Base-by-base conservation (phyloP, 2,329 filamentous ascomycete genomes). In the Bipolaris cookei region DNA sequence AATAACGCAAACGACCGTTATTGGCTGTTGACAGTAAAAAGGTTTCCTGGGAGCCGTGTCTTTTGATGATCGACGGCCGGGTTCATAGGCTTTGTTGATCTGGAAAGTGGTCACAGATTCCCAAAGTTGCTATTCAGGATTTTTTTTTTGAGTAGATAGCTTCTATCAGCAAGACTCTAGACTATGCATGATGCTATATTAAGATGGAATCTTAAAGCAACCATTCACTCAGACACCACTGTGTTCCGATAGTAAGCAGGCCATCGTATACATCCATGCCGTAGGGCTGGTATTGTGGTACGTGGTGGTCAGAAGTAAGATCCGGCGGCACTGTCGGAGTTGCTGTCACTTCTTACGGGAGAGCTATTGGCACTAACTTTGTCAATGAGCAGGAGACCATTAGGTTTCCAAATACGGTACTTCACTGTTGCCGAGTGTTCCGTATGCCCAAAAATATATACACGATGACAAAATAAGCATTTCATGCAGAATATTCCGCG, bases 1-100 rank as follows among this genome's bases (percentile, higher is more conserved):
- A 55, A 63, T 67, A 67, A 67, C 54, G 62, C 21, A 18, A 62
- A 61, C 23, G 28, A n/a, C 16, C 7, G 2, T 38, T 4, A 65
- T 65, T 66, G 60, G 64, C 21, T 54, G 10, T 25, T 3, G 28
- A 3, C 3, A 30, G 4, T 3, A 11, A 32, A 32, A 34, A 10
- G 16, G 14, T 38, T 13, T n/a, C 35, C 23, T n/a, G 39, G 28
- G 23, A 55, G 28, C 16, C 21, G 46, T 32, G 37, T 38, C 25
- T 51, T 21, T 38, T 30, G 41, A 50, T 28, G 46, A 39, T 38
- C 46, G 41, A 48, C 41, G 23, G 14, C 54, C 23, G 14, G 18
- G 23, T 48, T 35, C 54, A 51, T 57, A 51, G 50, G 50, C 43
- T 42, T 35, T 7, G 49, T 47, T 59, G 38, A 43, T 34, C 53